phyloP scores from a whole-genome alignment of 305 asterid species.

The Rubia tinctorum region DNA sequence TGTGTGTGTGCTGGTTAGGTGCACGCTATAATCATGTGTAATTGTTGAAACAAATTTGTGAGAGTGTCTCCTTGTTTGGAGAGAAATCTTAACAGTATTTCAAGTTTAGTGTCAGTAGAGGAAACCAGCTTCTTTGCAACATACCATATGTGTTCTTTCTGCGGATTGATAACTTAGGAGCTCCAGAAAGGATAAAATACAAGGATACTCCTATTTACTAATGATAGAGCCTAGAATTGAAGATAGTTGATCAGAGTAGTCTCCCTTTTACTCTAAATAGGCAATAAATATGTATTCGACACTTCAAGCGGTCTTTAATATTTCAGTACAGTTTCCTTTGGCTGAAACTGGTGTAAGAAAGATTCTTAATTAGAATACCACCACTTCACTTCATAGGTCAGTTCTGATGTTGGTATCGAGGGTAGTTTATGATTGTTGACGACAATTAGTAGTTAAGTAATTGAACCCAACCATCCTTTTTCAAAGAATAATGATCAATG shows the following conservation, averaged over 20 bases:
- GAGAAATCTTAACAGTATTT: not conserved
- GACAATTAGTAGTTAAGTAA: not conserved
- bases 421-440: not conserved
- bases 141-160: no score
- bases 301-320: not conserved
- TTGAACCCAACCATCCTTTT: not conserved
- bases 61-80: not conserved
- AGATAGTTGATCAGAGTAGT: not conserved
- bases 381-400: not conserved
- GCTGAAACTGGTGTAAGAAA: slow-evolving; percentile 1
- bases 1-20: no score
- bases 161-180: not conserved
- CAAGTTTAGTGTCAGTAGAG: not conserved
- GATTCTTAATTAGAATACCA: not conserved
- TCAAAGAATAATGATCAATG: not conserved
- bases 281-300: not conserved
- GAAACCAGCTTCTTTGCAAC: not conserved
- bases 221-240: not conserved
- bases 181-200: not conserved
- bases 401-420: not conserved
- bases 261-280: not conserved
- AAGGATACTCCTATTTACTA: not conserved
- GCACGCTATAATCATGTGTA: not conserved
- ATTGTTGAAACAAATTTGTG: not conserved
- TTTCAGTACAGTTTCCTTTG: not conserved